These are phyloP conservation scores for Ustilago lituana DNA, from an alignment of 1,284 basidiomycete genomes.

Conservation along the genomic window DNA sequence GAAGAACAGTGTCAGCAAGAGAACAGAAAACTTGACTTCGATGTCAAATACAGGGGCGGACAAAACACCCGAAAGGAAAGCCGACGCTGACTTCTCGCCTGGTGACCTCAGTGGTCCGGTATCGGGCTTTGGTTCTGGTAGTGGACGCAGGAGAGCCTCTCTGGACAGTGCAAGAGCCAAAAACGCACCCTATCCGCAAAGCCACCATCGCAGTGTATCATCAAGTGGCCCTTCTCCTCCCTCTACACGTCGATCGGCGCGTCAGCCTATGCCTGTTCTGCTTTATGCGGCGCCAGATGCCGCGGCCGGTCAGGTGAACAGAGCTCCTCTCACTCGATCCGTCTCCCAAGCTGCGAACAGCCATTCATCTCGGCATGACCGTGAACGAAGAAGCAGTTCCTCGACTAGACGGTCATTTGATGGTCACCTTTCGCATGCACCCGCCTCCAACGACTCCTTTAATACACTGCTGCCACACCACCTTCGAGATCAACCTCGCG, in stretches of 20 bases:
- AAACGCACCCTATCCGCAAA: slow-evolving; percentile 18
- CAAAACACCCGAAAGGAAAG: slow-evolving; percentile 8
- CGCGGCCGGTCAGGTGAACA: background rate
- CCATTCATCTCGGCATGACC: background rate
- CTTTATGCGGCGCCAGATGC: slow-evolving; percentile 2
- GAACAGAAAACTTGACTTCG: no score
- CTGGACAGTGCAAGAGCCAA: slow-evolving; percentile 26
- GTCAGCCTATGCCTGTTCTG: background rate
- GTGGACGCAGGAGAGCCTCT: slow-evolving; percentile 33
- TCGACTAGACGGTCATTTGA: slow-evolving; percentile 19
- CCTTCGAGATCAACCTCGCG: slow-evolving; percentile 10
- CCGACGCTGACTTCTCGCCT: slow-evolving; percentile 21
- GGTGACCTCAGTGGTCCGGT: slow-evolving; percentile 23
- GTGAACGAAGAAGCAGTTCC: no score
- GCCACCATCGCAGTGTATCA: slow-evolving; percentile 23
- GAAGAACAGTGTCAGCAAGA: background rate
- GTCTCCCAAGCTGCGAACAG: slow-evolving; percentile 3
- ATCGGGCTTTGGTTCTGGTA: slow-evolving; percentile 37
- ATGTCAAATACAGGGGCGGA: background rate
- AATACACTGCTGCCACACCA: slow-evolving; percentile 26
- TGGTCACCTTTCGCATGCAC: background rate
- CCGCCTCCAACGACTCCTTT: slow-evolving; percentile 7
- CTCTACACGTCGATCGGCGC: background rate
- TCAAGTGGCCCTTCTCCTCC: slow-evolving; percentile 14
- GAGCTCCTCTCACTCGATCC: slow-evolving; percentile 6